Evolutionary conservation across 2,329 filamentous ascomycete species (phyloP).

Genomic region (Penicillium sp.): DNA sequence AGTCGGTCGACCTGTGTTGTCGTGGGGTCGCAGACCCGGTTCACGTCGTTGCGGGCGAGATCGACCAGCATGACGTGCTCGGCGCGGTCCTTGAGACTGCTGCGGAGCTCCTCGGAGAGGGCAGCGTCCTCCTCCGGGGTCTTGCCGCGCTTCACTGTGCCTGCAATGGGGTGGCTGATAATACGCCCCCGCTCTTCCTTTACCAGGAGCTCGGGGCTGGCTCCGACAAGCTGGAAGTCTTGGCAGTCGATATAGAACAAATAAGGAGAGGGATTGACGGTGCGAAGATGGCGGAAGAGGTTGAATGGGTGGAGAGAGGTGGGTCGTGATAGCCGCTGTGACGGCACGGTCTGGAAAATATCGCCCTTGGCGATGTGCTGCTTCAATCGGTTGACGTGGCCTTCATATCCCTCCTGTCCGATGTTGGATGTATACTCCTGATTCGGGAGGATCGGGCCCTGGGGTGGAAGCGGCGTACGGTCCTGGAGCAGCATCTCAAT

Average conservation of each 20-base stretch:
- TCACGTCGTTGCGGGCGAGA: slow-evolving; percentile 92
- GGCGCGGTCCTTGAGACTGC: slow-evolving; percentile 83
- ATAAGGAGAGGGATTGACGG: slow-evolving; percentile 96
- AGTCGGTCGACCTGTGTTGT: slow-evolving; percentile 88
- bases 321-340: slow-evolving; percentile 84
- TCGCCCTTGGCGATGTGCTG: slow-evolving; percentile 86
- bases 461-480: slow-evolving; percentile 72
- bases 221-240: slow-evolving; percentile 92
- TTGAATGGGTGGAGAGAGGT: slow-evolving; percentile 95
- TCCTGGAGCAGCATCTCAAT: slow-evolving; percentile 70
- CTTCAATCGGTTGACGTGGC: slow-evolving; percentile 82
- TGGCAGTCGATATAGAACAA: slow-evolving; percentile 92
- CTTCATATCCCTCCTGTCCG: slow-evolving; percentile 81
- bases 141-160: slow-evolving; percentile 84
- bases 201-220: slow-evolving; percentile 89
- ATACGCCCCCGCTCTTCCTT: slow-evolving; percentile 84
- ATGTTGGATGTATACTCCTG: slow-evolving; percentile 90
- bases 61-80: slow-evolving; percentile 99
- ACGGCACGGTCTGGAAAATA: slow-evolving; percentile 97
- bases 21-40: slow-evolving; percentile 86
- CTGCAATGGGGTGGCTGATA: slow-evolving; percentile 95
- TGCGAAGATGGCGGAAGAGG: slow-evolving; percentile 91
- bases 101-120: slow-evolving; percentile 72
- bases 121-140: slow-evolving; percentile 76
- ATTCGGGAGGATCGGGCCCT: slow-evolving; percentile 68